A percentile compares a stretch with the other conserved stretches of the same genome.
phyloP scores from a whole-genome alignment of 2,329 filamentous ascomycete species.

The Ambrosiella cleistominuta region DNA sequence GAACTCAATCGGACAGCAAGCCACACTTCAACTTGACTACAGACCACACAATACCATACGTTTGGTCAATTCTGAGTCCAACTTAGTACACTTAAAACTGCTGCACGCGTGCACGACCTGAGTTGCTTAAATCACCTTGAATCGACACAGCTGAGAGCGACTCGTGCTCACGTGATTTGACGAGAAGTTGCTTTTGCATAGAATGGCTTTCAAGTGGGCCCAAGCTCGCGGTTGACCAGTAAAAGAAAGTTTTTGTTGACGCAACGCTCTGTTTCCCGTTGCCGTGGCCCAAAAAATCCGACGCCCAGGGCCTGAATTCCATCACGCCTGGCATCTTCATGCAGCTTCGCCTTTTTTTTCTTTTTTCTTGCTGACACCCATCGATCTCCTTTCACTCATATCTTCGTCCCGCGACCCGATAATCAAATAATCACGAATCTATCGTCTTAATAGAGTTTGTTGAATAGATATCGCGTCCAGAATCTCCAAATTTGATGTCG shows the following conservation, averaged over 20 bases:
- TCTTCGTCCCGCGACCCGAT: neutral
- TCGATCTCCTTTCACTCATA: neutral
- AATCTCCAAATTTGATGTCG: neutral
- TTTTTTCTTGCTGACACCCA: neutral
- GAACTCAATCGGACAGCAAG: neutral
- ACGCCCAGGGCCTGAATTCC: constrained; percentile 7
- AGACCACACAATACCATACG: no score
- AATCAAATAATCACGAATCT: neutral
- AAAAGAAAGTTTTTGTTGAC: constrained; percentile 12
- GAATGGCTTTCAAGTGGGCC: constrained; percentile 6
- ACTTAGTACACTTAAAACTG: neutral
- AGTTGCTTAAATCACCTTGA: neutral
- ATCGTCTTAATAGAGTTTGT: neutral
- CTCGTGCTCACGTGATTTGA: constrained; percentile 5
- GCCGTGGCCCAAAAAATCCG: constrained; percentile 11
- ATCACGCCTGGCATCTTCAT: constrained; percentile 10
- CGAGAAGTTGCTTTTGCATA: neutral
- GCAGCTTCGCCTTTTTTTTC: constrained; percentile 11
- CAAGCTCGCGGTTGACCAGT: constrained; percentile 6
- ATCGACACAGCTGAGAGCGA: neutral
- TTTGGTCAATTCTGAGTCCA: neutral
- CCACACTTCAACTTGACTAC: neutral
- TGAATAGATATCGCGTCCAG: neutral
- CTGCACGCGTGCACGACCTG: neutral
- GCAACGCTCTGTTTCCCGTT: constrained; percentile 3